phyloP scores from a whole-genome alignment of 2,329 filamentous ascomycete species.

The Spiromastix sp. region DNA sequence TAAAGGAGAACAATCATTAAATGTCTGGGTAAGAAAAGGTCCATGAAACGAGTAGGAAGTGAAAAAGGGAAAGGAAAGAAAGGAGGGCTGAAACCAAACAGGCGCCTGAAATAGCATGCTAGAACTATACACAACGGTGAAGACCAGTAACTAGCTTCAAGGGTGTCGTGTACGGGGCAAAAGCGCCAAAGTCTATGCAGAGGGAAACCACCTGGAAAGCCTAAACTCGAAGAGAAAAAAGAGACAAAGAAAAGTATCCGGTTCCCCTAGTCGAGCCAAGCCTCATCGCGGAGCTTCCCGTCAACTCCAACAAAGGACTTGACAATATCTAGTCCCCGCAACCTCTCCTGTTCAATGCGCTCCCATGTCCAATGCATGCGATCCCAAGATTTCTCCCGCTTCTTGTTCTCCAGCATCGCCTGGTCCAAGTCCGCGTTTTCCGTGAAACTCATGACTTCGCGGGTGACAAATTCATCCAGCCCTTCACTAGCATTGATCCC shows the following conservation, averaged over 20 bases:
- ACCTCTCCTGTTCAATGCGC: conserved; percentile 47
- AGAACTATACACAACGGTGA: not conserved
- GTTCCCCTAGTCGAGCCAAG: not conserved
- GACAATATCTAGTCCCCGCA: conserved; percentile 45
- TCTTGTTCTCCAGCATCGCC: conserved; percentile 21
- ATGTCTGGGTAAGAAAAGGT: no score
- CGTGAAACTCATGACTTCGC: conserved; percentile 26
- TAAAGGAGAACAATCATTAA: no score
- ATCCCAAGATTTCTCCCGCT: conserved; percentile 19
- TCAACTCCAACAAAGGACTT: conserved; percentile 46
- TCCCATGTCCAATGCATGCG: conserved; percentile 49
- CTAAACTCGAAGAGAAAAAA: conserved; percentile 10
- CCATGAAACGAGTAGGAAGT: no score
- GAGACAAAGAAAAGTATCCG: conserved; percentile 12
- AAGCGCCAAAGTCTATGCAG: not conserved
- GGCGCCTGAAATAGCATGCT: no score
- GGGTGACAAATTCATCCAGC: conserved; percentile 25
- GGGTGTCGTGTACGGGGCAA: not conserved
- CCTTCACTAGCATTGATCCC: conserved; percentile 22
- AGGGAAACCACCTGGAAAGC: not conserved
- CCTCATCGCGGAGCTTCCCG: conserved; percentile 38
- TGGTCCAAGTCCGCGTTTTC: conserved; percentile 20
- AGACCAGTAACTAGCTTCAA: no score
- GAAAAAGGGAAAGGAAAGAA: conserved; percentile 14
- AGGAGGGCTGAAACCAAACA: no score